phyloP scores from a whole-genome alignment of 768 basidiomycete species.

The Serendipita sp. region DNA sequence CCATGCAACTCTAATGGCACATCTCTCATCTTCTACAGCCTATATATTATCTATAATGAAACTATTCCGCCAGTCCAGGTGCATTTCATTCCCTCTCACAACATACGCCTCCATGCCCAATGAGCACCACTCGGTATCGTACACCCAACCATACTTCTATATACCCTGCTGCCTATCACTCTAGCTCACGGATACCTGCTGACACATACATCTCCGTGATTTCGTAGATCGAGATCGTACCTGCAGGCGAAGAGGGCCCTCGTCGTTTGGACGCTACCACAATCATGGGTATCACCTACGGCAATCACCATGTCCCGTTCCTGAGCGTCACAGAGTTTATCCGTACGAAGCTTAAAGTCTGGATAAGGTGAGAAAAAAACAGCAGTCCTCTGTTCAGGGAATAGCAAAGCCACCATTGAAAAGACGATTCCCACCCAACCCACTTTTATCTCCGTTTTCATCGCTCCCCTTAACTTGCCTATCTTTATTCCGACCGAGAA shows the following conservation, averaged over 20 bases:
- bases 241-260: slow-evolving; percentile 69
- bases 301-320: slow-evolving; percentile 39
- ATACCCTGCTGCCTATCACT: background rate
- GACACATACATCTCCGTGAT: background rate
- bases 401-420: too few relatives aligned
- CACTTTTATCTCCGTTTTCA: too few relatives aligned
- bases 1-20: slow-evolving; percentile 4
- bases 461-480: too few relatives aligned
- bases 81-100: slow-evolving; percentile 16
- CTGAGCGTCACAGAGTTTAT: slow-evolving; percentile 75
- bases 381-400: too few relatives aligned
- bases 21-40: slow-evolving; percentile 24
- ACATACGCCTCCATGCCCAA: background rate
- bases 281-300: slow-evolving; percentile 46
- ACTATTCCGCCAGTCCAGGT: slow-evolving; percentile 68
- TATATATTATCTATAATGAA: slow-evolving; percentile 61
- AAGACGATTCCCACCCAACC: too few relatives aligned
- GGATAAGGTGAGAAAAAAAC: slow-evolving; percentile 53
- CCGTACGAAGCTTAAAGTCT: slow-evolving; percentile 68
- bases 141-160: too few relatives aligned
- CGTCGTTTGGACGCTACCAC: slow-evolving; percentile 53
- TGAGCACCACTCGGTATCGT: background rate
- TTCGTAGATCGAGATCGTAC: slow-evolving; percentile 62
- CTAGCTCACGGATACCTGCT: background rate
- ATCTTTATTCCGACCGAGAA: too few relatives aligned